A percentile compares a stretch with the other conserved stretches of the same genome.
Evolutionary conservation across 169 alveolate species (phyloP).

Genomic region (Eimeria tenella): DNA sequence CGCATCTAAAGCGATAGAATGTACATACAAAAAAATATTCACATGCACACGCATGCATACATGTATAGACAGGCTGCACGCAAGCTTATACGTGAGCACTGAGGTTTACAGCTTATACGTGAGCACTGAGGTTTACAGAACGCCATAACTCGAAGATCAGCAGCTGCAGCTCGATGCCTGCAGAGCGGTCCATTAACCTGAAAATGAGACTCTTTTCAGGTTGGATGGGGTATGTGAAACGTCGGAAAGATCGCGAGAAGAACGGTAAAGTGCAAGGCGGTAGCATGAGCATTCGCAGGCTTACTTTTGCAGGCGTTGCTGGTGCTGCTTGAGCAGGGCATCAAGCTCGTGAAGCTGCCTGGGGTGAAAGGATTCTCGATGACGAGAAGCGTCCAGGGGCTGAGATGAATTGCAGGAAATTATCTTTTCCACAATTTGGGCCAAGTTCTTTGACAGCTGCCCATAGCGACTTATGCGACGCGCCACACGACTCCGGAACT

Average conservation of each 20-base stretch:
- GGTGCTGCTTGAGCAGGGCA: constrained; percentile 67
- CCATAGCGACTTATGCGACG: constrained; percentile 79
- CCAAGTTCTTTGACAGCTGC: constrained; percentile 62
- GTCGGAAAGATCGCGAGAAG: neutral
- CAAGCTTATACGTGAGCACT: too few relatives aligned
- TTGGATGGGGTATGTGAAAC: too few relatives aligned
- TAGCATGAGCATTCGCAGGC: neutral
- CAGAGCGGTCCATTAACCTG: too few relatives aligned
- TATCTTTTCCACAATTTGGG: constrained; percentile 52
- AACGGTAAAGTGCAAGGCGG: neutral
- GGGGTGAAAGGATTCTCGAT: constrained; percentile 48
- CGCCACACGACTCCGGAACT: constrained; percentile 79
- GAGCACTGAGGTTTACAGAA: too few relatives aligned
- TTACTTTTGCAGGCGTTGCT: constrained; percentile 74
- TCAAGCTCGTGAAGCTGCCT: constrained; percentile 73
- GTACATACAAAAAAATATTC: too few relatives aligned
- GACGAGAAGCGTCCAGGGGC: neutral
- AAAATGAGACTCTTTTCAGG: too few relatives aligned
- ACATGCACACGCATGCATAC: neutral
- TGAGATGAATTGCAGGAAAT: constrained; percentile 33
- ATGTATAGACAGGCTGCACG: neutral
- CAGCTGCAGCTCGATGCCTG: too few relatives aligned
- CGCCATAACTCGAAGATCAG: too few relatives aligned
- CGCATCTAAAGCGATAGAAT: too few relatives aligned
- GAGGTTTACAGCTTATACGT: too few relatives aligned